Conservation (phyloP, 352 stramenopile genomes). For the Phytopythium montanum region DNA sequence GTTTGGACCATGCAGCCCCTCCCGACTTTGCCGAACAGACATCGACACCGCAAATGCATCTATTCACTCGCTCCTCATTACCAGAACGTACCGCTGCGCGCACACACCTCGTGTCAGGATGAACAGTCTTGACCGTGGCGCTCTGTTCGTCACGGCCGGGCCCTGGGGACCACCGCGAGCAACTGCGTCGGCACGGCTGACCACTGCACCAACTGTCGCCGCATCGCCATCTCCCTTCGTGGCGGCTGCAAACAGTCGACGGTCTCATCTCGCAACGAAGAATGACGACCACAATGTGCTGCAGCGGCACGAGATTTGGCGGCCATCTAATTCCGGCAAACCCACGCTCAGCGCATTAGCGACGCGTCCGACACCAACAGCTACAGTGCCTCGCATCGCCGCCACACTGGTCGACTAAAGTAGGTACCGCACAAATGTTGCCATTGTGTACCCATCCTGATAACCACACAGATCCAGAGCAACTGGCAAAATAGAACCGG, state of each 20-base stretch:
- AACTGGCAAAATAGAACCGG: too few species aligned
- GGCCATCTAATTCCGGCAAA: background rate
- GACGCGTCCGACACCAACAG: background rate
- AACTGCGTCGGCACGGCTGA: constrained; percentile 1
- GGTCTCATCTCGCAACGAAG: background rate
- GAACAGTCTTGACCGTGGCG: too few species aligned
- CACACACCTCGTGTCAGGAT: background rate
- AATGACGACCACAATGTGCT: background rate
- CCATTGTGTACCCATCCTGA: too few species aligned
- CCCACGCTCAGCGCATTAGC: background rate
- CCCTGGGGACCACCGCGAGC: background rate
- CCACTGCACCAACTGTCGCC: background rate
- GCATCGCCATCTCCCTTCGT: background rate
- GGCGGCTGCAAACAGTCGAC: background rate
- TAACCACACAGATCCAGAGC: background rate
- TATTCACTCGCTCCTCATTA: background rate
- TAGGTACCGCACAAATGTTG: background rate
- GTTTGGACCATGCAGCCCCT: too few species aligned
- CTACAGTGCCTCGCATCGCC: background rate
- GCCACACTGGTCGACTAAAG: background rate
- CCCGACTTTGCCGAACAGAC: too few species aligned
- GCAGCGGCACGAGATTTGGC: background rate
- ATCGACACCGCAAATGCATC: too few species aligned
- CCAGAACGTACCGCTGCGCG: background rate
- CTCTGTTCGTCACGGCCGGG: background rate